Base-by-base conservation (phyloP, 495 filamentous ascomycete species). In the Astrothelium subdiscretum region DNA sequence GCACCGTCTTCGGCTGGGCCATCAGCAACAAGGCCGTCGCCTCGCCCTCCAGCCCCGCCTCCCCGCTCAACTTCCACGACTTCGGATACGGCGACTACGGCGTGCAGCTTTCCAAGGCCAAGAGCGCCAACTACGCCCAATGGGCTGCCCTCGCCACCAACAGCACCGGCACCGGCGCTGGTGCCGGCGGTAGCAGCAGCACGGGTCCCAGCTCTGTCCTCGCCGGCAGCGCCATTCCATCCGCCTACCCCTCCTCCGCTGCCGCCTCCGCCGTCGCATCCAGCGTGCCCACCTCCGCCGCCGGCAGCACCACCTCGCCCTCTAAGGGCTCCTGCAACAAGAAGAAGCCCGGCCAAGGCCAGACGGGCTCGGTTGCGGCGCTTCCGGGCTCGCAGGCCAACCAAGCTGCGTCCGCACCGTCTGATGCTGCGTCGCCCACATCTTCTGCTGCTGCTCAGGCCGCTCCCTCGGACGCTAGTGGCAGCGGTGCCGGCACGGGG, bases 1-100 rank as follows among this genome's bases (percentile, higher is more conserved):
- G 48, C 24, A 54, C 48, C 48, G 48, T 54, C 48, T 54, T 54
- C 48, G 48, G 48, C 20, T 54, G 48, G 48, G 48, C 48, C 15
- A 5, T 54, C 48, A 27, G 22, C 48, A 54, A 20, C 20, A 24
- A 54, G 6, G 24, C 6, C 22, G 24, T 54, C 24, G 22, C 48
- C 48, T 27, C 20, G 6, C 48, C 48, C 22, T 54, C 48, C 48
- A 26, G 48, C 48, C 24, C 48, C 5, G 12, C 48, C 48, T 54
- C 48, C 48, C 5, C 48, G 6, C 48, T 54, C 48, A 54, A 54
- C 48, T 54, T 54, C 48, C 48, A 54, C 48, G 3, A 20, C 24
- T 20, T 24, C 1, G 48, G 48, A 3, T 54, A 54, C 48, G 48
- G 48, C 24, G 48, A 54, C 48, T 54, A 54, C 48, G 48, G 48